A percentile compares a stretch with the other conserved stretches of the same genome.
phyloP scores from a whole-genome alignment of 1,284 basidiomycete species.

The Pisolithus thermaeus region DNA sequence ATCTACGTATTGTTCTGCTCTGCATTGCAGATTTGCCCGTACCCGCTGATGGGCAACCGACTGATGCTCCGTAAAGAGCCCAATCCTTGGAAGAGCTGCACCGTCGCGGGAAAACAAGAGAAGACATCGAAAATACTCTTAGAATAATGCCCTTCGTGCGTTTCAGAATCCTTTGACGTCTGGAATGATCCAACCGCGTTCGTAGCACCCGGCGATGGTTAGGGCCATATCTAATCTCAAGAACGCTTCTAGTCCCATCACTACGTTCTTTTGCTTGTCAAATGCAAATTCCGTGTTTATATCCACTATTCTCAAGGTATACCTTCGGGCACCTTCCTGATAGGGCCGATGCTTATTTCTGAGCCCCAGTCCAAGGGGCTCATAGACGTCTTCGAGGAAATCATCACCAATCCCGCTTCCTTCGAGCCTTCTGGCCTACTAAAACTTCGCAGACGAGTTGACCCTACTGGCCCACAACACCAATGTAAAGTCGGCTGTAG shows the following conservation, averaged over 20 bases:
- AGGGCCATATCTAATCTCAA: constrained; percentile 82
- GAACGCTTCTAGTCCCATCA: constrained; percentile 49
- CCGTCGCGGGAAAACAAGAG: constrained; percentile 58
- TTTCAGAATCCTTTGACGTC: constrained; percentile 11
- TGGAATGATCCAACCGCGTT: not conserved
- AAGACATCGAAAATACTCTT: constrained; percentile 77
- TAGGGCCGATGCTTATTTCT: too few species aligned
- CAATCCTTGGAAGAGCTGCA: constrained; percentile 69
- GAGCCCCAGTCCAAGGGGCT: constrained; percentile 66
- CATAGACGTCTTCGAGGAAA: constrained; percentile 70
- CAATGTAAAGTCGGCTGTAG: constrained; percentile 84
- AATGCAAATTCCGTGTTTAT: constrained; percentile 96
- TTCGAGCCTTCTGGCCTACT: constrained; percentile 74
- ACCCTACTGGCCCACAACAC: constrained; percentile 77
- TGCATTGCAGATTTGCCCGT: not conserved
- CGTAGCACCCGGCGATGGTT: constrained; percentile 93
- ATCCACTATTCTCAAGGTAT: constrained; percentile 77
- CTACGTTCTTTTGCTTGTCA: constrained; percentile 87
- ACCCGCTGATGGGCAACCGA: not conserved
- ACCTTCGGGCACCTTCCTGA: constrained; percentile 5
- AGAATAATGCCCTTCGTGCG: constrained; percentile 83
- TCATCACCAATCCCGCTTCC: constrained; percentile 90
- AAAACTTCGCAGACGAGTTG: constrained; percentile 71
- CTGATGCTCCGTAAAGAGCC: constrained; percentile 44
- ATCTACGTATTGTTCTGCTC: not conserved